phyloP scores from a whole-genome alignment of 2,329 filamentous ascomycete genomes.

The Phyllosticta citriasiana region DNA sequence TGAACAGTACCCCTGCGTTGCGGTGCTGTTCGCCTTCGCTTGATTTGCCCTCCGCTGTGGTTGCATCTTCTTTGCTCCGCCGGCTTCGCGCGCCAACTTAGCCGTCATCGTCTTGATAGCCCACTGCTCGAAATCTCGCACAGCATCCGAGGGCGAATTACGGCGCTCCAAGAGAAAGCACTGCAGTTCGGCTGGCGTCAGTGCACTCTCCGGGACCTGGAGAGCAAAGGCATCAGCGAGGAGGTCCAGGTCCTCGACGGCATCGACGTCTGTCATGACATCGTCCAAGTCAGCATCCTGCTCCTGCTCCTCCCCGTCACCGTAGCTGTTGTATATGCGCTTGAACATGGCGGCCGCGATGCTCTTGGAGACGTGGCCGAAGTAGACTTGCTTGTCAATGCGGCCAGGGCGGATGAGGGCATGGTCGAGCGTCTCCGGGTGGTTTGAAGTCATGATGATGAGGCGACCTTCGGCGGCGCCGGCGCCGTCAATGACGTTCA shows the following conservation, averaged over 20 bases:
- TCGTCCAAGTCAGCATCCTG: not conserved
- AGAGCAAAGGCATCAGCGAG: conserved; percentile 38
- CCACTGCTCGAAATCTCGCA: not conserved
- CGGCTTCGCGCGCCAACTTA: too few species aligned
- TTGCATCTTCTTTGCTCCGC: too few species aligned
- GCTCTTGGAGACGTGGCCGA: not conserved
- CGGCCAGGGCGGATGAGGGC: conserved; percentile 54
- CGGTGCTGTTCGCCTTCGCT: too few species aligned
- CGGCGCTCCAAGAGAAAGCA: conserved; percentile 39
- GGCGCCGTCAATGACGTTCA: conserved; percentile 19
- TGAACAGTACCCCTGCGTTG: too few species aligned
- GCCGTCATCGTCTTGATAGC: too few species aligned
- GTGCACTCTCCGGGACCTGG: conserved; percentile 34
- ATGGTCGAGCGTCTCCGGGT: conserved; percentile 26
- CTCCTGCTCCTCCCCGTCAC: not conserved
- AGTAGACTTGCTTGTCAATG: conserved; percentile 36
- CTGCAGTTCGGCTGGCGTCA: conserved; percentile 45
- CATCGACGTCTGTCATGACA: not conserved
- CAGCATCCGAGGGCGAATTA: not conserved
- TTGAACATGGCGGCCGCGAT: not conserved
- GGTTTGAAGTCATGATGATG: conserved; percentile 22
- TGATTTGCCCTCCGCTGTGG: too few species aligned
- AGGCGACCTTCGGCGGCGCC: conserved; percentile 16
- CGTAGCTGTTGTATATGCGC: not conserved
- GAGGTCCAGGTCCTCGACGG: conserved; percentile 19